Evolutionary conservation across 805 yeast genomes (phyloP), one percentile per base, ranked within the genome.

Genomic region (Kregervanrija pseudodelftensis): DNA sequence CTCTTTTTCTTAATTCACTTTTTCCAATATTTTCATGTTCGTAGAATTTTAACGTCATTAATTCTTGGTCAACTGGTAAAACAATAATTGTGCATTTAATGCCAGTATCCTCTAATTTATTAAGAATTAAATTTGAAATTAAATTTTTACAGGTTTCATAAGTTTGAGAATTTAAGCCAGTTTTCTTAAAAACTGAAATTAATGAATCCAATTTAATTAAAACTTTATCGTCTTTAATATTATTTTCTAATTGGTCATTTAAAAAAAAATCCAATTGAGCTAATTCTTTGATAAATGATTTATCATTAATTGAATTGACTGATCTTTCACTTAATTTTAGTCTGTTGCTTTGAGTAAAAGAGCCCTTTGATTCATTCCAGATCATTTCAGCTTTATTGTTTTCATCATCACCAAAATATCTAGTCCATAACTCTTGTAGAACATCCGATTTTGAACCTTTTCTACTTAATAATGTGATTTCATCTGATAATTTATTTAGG

Each of bases 231-330:
- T 55, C 46, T 7, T 53, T 37, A 7, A 46, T 42, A 8, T 52
- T 39, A 8, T 60, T 48, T 17, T 54, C 52, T 9, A 48, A 14
- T 14, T 42, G 41, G 11, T 51, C 42, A 16, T 58, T 55, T 13
- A 64, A 55, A 44, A 74, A 60, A 49, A 66, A 73, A 15, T 69
- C 64, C 50, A 75, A 60, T 55, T 76, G 79, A 36, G 73, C 61
- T 45, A 76, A 52, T 53, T 76, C 80, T 44, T 62, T 68, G 47
- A 74, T 70, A 58, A 69, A 76, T n/a, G 60, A 51, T 49, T 69
- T 67, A 51, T 75, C 79, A 54, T 66, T 69, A 44, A 74, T 66
- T 36, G 64, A 54, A 40, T 59, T 40, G 47, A 64, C 43, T 5
- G 57, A 57, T 51, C 62, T 54, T 53, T 47, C 56, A 41, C 45